Conservation (phyloP, 179 eudicot genomes). For the Silene noctiflora region DNA sequence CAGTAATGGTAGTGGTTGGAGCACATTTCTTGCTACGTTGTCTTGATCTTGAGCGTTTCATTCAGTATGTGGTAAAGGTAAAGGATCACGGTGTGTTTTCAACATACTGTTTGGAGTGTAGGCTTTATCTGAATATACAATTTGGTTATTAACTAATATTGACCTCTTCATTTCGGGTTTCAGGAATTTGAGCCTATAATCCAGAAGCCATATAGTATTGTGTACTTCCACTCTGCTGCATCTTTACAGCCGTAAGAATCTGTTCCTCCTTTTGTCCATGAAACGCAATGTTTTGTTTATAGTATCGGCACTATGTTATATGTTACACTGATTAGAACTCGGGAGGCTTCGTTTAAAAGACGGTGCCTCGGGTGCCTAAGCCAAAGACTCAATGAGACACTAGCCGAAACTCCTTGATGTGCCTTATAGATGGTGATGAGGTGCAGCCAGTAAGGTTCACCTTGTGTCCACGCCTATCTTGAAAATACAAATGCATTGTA, state of each 20-base stretch:
- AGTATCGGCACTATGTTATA: background rate
- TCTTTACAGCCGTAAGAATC: slow-evolving; percentile 76
- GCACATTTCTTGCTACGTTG: slow-evolving; percentile 95
- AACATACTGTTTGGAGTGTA: background rate
- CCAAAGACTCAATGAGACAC: too few relatives aligned
- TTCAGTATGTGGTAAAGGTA: slow-evolving; percentile 54
- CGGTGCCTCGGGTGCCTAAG: too few relatives aligned
- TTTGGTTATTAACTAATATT: slow-evolving; percentile 15
- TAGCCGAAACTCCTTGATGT: too few relatives aligned
- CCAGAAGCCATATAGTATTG: slow-evolving; percentile 89
- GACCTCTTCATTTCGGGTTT: slow-evolving; percentile 15
- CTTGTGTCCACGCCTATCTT: too few relatives aligned
- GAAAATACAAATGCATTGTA: too few relatives aligned
- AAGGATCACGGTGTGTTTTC: background rate
- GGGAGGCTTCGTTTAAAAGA: too few relatives aligned
- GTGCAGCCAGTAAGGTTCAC: too few relatives aligned
- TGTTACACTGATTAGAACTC: background rate
- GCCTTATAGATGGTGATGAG: too few relatives aligned
- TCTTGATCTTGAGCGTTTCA: slow-evolving; percentile 92
- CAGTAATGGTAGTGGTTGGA: slow-evolving; percentile 97
- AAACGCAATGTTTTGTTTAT: slow-evolving; percentile 6
- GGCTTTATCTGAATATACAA: too few relatives aligned
- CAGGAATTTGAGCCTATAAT: slow-evolving; percentile 96
- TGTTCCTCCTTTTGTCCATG: slow-evolving; percentile 15
- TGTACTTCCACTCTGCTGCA: slow-evolving; percentile 96